These are phyloP conservation scores for Verticillium isaacii DNA, from an alignment of 2,329 filamentous ascomycete species.

Conservation along the genomic window DNA sequence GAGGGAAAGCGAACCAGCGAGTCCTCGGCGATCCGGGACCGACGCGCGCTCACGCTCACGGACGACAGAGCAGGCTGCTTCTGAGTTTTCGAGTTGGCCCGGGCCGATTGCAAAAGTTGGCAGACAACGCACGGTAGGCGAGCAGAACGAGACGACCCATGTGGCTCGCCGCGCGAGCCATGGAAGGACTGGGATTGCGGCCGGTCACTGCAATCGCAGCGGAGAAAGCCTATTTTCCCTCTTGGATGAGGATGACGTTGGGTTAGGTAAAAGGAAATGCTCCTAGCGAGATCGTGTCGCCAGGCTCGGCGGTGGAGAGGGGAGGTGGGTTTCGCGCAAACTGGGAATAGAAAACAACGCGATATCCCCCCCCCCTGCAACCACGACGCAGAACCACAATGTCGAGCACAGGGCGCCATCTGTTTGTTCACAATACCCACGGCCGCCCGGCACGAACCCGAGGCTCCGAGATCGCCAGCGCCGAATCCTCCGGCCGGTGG, in stretches of 20 bases:
- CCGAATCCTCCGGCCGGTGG: not conserved
- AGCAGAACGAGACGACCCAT: not conserved
- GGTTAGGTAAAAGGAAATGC: not conserved
- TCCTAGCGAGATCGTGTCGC: not conserved
- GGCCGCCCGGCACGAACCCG: not conserved
- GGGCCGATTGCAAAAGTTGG: not conserved
- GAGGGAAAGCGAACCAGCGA: too few relatives aligned
- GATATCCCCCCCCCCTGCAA: too few relatives aligned
- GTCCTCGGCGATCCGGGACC: too few relatives aligned
- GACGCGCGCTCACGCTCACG: too few relatives aligned
- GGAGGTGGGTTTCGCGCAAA: too few relatives aligned
- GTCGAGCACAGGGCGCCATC: not conserved
- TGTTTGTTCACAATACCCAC: not conserved
- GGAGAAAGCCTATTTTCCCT: not conserved
- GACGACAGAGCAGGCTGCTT: not conserved
- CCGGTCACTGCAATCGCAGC: not conserved
- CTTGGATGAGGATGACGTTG: not conserved
- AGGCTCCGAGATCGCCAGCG: conserved; percentile 2
- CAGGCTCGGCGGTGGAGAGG: not conserved
- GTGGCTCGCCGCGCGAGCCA: not conserved
- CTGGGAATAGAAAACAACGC: too few relatives aligned
- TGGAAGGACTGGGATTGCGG: not conserved
- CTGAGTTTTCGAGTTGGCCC: not conserved
- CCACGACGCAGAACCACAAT: not conserved
- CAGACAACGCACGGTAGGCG: not conserved